Percentiles rank a stretch among this genome's conserved stretches.
Evolutionary conservation across 2,329 filamentous ascomycete species (phyloP).

Genomic region (Ophiostoma quercus): DNA sequence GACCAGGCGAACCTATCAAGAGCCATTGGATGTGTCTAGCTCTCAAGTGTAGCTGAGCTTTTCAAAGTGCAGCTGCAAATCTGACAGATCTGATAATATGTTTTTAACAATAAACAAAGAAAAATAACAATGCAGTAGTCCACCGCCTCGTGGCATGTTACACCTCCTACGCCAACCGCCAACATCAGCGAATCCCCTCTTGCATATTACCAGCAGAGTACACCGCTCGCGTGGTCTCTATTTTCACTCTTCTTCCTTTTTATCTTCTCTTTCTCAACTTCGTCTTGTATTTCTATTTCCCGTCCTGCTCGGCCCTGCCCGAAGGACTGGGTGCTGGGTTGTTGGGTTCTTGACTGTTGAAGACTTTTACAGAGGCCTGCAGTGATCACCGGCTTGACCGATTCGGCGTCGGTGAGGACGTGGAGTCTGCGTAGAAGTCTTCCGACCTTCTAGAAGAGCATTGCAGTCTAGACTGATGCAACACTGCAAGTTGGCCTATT

Average conservation of each 20-base stretch:
- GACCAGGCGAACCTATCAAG: no score
- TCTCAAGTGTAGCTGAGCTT: no score
- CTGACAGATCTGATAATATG: no score
- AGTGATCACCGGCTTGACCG: conserved; percentile 3
- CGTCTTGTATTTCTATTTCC: neutral
- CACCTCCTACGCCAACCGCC: neutral
- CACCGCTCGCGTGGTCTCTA: neutral
- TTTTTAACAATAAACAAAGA: no score
- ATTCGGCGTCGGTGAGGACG: neutral
- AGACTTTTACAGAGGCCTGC: neutral
- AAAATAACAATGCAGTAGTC: neutral
- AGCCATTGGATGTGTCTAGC: no score
- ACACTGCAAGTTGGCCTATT: no score
- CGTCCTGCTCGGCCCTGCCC: neutral
- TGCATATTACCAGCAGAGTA: neutral
- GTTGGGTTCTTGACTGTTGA: neutral
- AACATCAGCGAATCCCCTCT: neutral
- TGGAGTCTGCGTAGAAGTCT: neutral
- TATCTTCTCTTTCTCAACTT: neutral
- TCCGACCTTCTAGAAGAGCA: neutral
- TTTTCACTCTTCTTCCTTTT: neutral
- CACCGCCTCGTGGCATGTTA: neutral
- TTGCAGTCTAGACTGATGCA: no score
- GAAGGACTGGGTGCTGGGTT: neutral
- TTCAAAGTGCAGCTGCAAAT: no score